Evolutionary conservation across 2,329 filamentous ascomycete genomes (phyloP), one percentile per base, ranked within the genome.

Genomic region (Xylariaceae sp.): DNA sequence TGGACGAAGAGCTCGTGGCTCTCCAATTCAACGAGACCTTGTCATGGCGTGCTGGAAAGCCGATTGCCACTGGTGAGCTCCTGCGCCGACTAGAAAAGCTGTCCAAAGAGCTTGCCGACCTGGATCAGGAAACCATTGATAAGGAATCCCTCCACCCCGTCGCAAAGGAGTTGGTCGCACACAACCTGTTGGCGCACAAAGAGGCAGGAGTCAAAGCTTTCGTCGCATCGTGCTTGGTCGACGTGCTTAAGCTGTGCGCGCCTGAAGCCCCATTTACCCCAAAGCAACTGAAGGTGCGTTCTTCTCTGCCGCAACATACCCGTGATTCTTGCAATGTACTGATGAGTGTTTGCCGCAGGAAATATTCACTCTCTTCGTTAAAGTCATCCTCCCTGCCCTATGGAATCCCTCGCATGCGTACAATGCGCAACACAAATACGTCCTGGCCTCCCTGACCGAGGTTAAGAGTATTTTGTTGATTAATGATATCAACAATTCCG

Each of bases 401-500:
- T 85, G 88, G 59, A 85, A 95, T 59, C 88, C 91, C 11, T 84
- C 84, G 32, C 86, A 95, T 64, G 84, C 91, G 8, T 97, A 96
- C 73, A 92, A 95, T 67, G 83, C 82, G 51, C 91, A 97, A 67
- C 89, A 98, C 69, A 83, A 93, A 67, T 93, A 94, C 62, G 87
- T 96, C 51, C 75, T 98, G 49, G 82, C 83, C 50, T 96, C 91
- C 16, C 78, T 98, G 22, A 85, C 89, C 45, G 89, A 95, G 56
- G 87, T 95, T 57, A 95, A 97, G 74, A 96, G 90, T 68, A 88
- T 98, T 34, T 80, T 97, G 7, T 80, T 98, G 33, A 79, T 98
- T 55, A 86, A 88, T 50, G 93, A 98, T 58, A 80, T 97, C 32
- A 85, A 90, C 21, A 85, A 86, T 45, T 80, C 88, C 41, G 89